Evolutionary conservation across 129 eudicot species (phyloP), one percentile per base, ranked within the genome.

Genomic region (Chrysanthemum lavandulifolium): DNA sequence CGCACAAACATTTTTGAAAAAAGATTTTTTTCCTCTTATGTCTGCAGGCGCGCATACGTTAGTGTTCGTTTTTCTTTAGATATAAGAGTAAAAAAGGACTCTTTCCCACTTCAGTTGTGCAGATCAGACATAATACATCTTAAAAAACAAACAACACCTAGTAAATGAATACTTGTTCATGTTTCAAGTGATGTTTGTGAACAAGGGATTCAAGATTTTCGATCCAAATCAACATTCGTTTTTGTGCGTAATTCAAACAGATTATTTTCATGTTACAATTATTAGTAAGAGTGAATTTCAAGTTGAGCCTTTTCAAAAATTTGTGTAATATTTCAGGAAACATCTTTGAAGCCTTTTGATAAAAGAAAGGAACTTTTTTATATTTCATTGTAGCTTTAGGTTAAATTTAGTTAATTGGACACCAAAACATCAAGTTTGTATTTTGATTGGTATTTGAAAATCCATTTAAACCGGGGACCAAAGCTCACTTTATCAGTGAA

Each of bases 101-200:
- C 1, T 40, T 40, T 40, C 47, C 10, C 47, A 40, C 47, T 7
- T 40, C 47, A 2, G 2, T 40, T 40, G 7, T 6, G 8, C 10
- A 33, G 1, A 6, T 36, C 43, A 36, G 43, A 6, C 43, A 40
- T 40, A 6, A 40, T 5, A 1, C 9, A 40, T 7, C 10, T 40
- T 40, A 40, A 40, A 40, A 40, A 40, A 8, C 47, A 40, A 40
- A 7, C 47, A 40, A 7, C 47, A 40, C 2, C 10, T 40, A 1
- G 47, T 40, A 40, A 40, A 40, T 40, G 47, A 1, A 6, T 40
- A 40, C 47, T 40, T 40, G 47, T 40, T 40, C 47, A 40, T 6
- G 21, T 19, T 29, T 4, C 50, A 65, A 56, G 45, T 58, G 59
- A 51, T 53, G 16, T 60, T 73, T 73, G 45, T 58, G 27, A 59